A percentile compares a stretch with the other conserved stretches of the same genome.
phyloP scores from a whole-genome alignment of 139 green algal genomes.

The Chlamydomonas asymmetrica region DNA sequence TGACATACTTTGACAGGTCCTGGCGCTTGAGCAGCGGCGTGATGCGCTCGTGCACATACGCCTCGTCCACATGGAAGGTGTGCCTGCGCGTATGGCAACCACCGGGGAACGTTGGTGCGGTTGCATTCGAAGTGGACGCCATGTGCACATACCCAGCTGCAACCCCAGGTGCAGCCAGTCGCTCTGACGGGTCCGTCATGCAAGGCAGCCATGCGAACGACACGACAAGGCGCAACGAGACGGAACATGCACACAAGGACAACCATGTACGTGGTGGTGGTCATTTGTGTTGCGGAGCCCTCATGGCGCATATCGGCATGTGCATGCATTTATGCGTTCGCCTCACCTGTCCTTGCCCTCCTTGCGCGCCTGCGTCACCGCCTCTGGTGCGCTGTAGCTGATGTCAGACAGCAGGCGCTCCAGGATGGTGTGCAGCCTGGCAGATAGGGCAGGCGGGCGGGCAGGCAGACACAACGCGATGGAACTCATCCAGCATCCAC shows the following conservation, averaged over 20 bases:
- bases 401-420: slow-evolving; percentile 94
- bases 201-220: background rate
- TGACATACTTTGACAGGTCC: slow-evolving; percentile 45
- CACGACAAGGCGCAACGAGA: background rate
- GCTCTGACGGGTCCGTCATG: background rate
- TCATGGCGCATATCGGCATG: too few species aligned
- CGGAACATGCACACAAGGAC: background rate
- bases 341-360: slow-evolving; percentile 1
- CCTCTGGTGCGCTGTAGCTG: slow-evolving; percentile 87
- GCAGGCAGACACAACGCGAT: too few species aligned
- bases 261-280: too few species aligned
- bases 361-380: slow-evolving; percentile 31
- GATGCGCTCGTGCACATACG: slow-evolving; percentile 37
- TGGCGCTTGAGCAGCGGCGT: slow-evolving; percentile 50
- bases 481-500: too few species aligned
- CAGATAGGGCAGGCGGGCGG: too few species aligned
- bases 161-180: too few species aligned
- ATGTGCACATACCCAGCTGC: slow-evolving; percentile 57
- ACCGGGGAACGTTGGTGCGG: slow-evolving; percentile 73
- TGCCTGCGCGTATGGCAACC: slow-evolving; percentile 6
- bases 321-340: slow-evolving; percentile 68
- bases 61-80: slow-evolving; percentile 43
- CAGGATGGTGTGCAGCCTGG: slow-evolving; percentile 93
- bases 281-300: too few species aligned
- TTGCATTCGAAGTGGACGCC: slow-evolving; percentile 79